Base-by-base conservation (phyloP, 208 protist genomes). In the Acanthamoeba royreba region DNA sequence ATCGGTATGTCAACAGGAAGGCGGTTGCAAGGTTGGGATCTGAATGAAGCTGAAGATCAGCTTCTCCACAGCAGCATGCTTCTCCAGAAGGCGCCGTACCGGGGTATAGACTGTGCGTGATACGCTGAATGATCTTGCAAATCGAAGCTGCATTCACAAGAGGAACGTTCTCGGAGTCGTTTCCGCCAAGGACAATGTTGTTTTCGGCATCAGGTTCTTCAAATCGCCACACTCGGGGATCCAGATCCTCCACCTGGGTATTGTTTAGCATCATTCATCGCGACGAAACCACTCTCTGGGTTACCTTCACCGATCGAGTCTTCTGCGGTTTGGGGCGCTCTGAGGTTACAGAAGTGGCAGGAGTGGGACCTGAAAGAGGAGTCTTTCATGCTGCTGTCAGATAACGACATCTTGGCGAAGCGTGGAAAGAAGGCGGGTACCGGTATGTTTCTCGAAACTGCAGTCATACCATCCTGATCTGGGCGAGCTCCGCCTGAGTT, bases 1-100 rank as follows among this genome's bases (percentile, higher is more conserved):
- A 52, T 19, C 90, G 72, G 42, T 93, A 93, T n/a, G 77, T 93
- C 53, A 87, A 87, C 69, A 93, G 46, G 38, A 93, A 53, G 3
- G 81, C 72, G 45, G 17, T 66, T 7, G 49, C 72, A 69, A 93
- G 38, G 25, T 46, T 61, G 28, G 52, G 66, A 38, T 92, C 86
- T 92, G 86, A n/a, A n/a, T n/a, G n/a, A n/a, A n/a, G n/a, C n/a
- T n/a, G n/a, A n/a, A n/a, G n/a, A n/a, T n/a, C n/a, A n/a, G n/a
- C n/a, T n/a, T n/a, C n/a, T n/a, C n/a, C n/a, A n/a, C n/a, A n/a
- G n/a, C n/a, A n/a, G n/a, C n/a, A n/a, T n/a, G n/a, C n/a, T n/a
- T n/a, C n/a, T n/a, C n/a, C n/a, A n/a, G n/a, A n/a, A n/a, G n/a
- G n/a, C n/a, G n/a, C n/a, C n/a, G 28, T 4, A 90, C 83, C 83